Base-by-base conservation (phyloP, 2,329 filamentous ascomycete species). In the Penicillium expansum region DNA sequence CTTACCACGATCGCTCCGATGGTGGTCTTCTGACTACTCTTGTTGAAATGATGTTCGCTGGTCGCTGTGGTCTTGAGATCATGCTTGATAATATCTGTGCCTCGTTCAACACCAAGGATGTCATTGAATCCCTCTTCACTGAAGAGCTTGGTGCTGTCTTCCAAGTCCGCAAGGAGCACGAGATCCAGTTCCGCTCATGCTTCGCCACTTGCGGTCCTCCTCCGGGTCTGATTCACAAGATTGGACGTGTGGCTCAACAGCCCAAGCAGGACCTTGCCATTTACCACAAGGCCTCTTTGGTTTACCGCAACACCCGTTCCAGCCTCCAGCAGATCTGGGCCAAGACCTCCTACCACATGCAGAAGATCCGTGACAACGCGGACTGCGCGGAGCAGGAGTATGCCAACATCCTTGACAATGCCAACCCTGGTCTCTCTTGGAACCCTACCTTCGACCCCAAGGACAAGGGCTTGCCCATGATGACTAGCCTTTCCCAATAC, bases 11-110 rank as follows among this genome's bases (percentile, higher is more conserved):
- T 75, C 84, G 90, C 45, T 97, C 92, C 0, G 93, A 97, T 72
- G 94, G 93, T 73, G 94, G 94, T 68, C 80, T 97, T 10, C 85
- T 97, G 71, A 94, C 93, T 1, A 92, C 93, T 6, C 78, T 97
- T 33, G 90, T 87, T 3, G 94, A 99, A 77, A 97, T 97, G 94
- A 95, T 96, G 86, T 97, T 97, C 72, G 93, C 94, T 32, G 94
- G 94, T 29, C 89, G 92, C 55, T 95, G 90, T 68, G 94, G 93
- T 59, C 83, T 91, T 30, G 90, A 95, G 65, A 81, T 97, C 58
- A 89, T 90, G 81, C 80, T 97, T 56, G 92, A 97, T 70, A 84
- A 83, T 53, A 77, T 80, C 44, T 79, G 74, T 61, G 77, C 83
- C 29, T 85, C 84, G 58, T 85, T 84, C 24, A 81, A 86, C 42